Base-by-base conservation (phyloP, 345 rosid genomes). In the Litchi chinensis region DNA sequence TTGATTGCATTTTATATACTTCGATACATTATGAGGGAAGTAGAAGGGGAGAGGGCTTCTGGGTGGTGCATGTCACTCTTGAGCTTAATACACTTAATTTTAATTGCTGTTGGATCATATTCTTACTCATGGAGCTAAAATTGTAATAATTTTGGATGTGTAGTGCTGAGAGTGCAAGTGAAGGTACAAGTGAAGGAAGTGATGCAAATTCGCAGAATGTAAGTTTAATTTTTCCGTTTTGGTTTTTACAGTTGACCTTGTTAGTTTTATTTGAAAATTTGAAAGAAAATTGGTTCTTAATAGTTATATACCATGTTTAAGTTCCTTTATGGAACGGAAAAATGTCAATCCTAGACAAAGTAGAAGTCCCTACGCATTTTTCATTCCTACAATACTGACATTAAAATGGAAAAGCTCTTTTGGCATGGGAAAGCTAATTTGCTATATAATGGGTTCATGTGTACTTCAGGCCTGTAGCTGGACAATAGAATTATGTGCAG, bases 121-220 rank as follows among this genome's bases (percentile, higher is more conserved):
- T n/a, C 22, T 39, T 54, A 48, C 21, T 74, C 48, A 37, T 80
- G 64, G 54, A 19, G 77, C 86, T 90, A 82, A 81, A 77, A 18
- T 60, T 82, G 65, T 71, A 68, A 32, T 44, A 73, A 26, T 65
- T 69, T 52, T 81, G 62, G 50, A 40, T 71, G 48, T 85, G 82
- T 79, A 94, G 99, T 84, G 95, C 88, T 26, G 99, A 96, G 79
- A 96, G 93, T 85, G 97, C 78, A 75, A 93, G 97, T 83, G 99
- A 93, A 84, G 98, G 97, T 81, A 86, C 97, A 68, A 96, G 98
- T 86, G 98, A 93, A 89, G 98, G 98, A 84, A 94, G 99, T 77
- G 99, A 96, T 81, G 97, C 88, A 50, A 89, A 91, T 85, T 94
- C 98, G 76, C 97, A 93, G 78, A 91, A 87, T 73, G 99, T 96